These are phyloP conservation scores for Ramaria sp. DNA, from an alignment of 768 basidiomycete species.

Conservation along the genomic window DNA sequence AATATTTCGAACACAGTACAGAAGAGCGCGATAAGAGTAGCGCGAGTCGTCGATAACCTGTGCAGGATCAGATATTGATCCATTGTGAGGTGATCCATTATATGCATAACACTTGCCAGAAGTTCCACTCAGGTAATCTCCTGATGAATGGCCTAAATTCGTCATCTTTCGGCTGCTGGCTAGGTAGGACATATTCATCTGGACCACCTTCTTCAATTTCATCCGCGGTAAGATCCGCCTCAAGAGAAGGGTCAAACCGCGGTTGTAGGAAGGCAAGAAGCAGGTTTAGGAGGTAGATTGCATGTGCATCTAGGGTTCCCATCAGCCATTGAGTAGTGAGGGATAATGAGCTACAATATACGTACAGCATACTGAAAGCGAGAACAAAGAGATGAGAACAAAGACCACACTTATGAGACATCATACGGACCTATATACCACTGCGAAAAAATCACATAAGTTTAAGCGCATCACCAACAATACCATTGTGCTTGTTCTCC, in stretches of 20 bases:
- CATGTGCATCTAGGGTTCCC: conserved; percentile 59
- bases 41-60: conserved; percentile 88
- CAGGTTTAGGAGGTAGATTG: conserved; percentile 92
- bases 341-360: conserved; percentile 6
- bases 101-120: conserved; percentile 48
- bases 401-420: not conserved
- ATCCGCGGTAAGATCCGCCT: conserved; percentile 86
- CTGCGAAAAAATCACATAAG: conserved; percentile 27
- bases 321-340: conserved; percentile 40
- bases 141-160: conserved; percentile 97
- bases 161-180: conserved; percentile 54
- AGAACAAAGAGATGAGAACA: not conserved
- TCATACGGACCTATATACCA: conserved; percentile 81
- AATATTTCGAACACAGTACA: conserved; percentile 79
- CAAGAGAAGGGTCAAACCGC: conserved; percentile 92
- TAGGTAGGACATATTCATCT: conserved; percentile 45
- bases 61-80: not conserved
- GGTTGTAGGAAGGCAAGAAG: conserved; percentile 97
- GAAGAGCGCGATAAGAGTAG: conserved; percentile 69
- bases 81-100: not conserved
- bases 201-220: conserved; percentile 91
- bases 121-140: conserved; percentile 92
- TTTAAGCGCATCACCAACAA: conserved; percentile 5
- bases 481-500: conserved; percentile 8
- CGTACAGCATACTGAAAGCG: not conserved